Conservation (phyloP, 2,329 filamentous ascomycete genomes). For the Alternaria angustiovoidea region DNA sequence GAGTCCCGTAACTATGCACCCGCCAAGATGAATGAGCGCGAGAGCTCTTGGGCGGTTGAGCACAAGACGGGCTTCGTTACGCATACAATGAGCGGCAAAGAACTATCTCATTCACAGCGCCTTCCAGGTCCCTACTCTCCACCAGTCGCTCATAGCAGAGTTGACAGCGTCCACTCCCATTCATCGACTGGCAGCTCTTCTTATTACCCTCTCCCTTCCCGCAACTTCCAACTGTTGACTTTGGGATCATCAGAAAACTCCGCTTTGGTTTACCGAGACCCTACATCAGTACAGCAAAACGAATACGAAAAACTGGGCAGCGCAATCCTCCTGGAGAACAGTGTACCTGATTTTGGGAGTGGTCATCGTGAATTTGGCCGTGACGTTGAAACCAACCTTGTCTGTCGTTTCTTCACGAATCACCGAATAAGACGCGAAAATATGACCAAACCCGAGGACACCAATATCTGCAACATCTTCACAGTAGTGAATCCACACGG, state of each 20-base stretch:
- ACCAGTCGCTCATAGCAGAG: not conserved
- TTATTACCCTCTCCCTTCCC: not conserved
- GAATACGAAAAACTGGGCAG: not conserved
- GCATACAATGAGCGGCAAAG: not conserved
- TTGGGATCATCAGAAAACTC: not conserved
- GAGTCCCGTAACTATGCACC: not conserved
- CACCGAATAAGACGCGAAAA: not conserved
- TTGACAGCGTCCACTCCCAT: not conserved
- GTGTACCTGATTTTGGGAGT: not conserved
- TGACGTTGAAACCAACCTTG: conserved; percentile 8
- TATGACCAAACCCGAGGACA: not conserved
- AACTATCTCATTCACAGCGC: not conserved
- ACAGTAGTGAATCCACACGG: not conserved
- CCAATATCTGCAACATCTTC: not conserved
- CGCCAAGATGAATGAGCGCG: not conserved
- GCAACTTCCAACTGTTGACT: not conserved
- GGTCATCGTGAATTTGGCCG: conserved; percentile 7
- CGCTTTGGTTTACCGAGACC: not conserved
- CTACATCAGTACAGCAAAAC: not conserved
- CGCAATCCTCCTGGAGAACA: not conserved
- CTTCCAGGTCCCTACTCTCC: not conserved
- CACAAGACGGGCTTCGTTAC: not conserved
- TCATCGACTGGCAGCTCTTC: not conserved
- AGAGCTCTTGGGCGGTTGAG: not conserved
- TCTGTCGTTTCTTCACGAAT: not conserved